phyloP scores from a whole-genome alignment of 106 monocot species.

The Narthecium ossifragum region DNA sequence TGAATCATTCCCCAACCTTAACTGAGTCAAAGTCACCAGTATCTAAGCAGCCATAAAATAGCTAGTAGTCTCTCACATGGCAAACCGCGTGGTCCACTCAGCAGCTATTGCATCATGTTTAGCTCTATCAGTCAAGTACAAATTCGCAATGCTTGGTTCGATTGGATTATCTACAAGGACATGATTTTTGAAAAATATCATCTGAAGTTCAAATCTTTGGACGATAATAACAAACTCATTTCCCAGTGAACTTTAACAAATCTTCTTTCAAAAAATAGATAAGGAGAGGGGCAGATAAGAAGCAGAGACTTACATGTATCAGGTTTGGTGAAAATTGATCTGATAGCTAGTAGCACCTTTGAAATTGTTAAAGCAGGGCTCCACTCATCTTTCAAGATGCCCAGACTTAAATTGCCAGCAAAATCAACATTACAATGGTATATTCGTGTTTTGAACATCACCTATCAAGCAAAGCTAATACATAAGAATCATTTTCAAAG shows the following conservation, averaged over 20 bases:
- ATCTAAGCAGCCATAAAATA: too few relatives aligned
- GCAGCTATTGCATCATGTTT: slow-evolving; percentile 75
- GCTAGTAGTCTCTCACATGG: too few relatives aligned
- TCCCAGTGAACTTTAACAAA: neutral
- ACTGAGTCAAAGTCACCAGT: too few relatives aligned
- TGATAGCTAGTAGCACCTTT: slow-evolving; percentile 70
- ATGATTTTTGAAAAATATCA: neutral
- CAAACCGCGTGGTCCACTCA: slow-evolving; percentile 81
- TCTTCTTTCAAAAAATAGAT: too few relatives aligned
- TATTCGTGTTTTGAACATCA: slow-evolving; percentile 78
- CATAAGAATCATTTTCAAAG: too few relatives aligned
- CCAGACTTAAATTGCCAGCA: slow-evolving; percentile 51
- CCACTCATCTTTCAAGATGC: slow-evolving; percentile 75
- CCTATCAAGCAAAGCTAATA: slow-evolving; percentile 42
- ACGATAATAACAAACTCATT: neutral
- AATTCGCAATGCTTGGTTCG: slow-evolving; percentile 39
- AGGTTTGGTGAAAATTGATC: slow-evolving; percentile 66
- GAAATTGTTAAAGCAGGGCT: slow-evolving; percentile 93
- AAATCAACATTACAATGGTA: slow-evolving; percentile 90
- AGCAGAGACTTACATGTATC: slow-evolving; percentile 56
- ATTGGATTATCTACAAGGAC: slow-evolving; percentile 48
- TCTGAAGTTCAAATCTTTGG: neutral
- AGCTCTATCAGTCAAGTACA: slow-evolving; percentile 67
- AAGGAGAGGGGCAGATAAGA: neutral
- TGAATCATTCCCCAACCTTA: too few relatives aligned